Conservation (phyloP, 441 rosid species). For the Adansonia grandidieri region DNA sequence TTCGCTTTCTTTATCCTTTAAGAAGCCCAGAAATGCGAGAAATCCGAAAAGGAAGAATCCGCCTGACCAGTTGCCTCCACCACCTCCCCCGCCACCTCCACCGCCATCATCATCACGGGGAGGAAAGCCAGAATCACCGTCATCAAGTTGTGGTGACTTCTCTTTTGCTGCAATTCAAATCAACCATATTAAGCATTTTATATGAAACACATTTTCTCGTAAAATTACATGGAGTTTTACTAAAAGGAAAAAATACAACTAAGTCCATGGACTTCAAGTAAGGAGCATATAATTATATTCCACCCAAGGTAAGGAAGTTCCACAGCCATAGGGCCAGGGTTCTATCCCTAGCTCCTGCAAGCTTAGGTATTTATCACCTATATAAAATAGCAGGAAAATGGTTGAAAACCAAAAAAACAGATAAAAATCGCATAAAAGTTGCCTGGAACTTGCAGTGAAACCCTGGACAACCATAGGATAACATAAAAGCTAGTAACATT, state of each 20-base stretch:
- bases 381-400: neutral
- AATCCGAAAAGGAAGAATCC: conserved; percentile 93
- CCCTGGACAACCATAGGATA: neutral
- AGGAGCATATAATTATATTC: neutral
- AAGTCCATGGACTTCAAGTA: neutral
- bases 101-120: conserved; percentile 80
- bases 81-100: conserved; percentile 88
- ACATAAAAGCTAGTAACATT: neutral
- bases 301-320: neutral
- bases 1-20: conserved; percentile 77
- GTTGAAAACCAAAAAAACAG: neutral
- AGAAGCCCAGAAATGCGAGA: conserved; percentile 76
- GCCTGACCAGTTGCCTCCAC: conserved; percentile 83
- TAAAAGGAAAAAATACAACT: neutral
- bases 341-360: neutral
- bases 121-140: conserved; percentile 79
- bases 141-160: conserved; percentile 72
- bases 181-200: conserved; percentile 6
- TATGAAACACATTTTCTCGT: neutral
- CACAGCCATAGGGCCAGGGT: neutral
- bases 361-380: neutral
- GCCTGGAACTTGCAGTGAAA: neutral
- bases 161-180: conserved; percentile 56
- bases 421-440: neutral
- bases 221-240: neutral